A percentile compares a stretch with the other conserved stretches of the same genome.
phyloP scores from a whole-genome alignment of 2,329 filamentous ascomycete genomes.

The Domatiomyces globalis region DNA sequence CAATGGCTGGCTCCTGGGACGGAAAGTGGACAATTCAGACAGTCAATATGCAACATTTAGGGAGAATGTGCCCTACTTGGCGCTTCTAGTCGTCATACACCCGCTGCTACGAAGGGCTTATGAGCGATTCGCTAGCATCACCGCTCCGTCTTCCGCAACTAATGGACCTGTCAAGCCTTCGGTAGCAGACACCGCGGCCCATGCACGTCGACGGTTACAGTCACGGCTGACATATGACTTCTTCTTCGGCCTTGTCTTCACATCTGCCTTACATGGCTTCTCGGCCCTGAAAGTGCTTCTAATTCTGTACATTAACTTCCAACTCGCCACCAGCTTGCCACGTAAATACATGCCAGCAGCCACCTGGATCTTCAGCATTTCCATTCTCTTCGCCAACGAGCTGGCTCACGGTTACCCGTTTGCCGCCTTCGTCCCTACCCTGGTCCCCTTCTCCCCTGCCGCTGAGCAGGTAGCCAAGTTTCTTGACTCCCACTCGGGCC shows the following conservation, averaged over 20 bases:
- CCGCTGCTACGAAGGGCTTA: slow-evolving; percentile 63
- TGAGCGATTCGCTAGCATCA: slow-evolving; percentile 37
- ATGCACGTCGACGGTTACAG: slow-evolving; percentile 44
- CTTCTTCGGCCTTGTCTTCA: slow-evolving; percentile 63
- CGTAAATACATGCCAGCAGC: slow-evolving; percentile 54
- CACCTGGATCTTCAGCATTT: slow-evolving; percentile 85
- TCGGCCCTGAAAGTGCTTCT: slow-evolving; percentile 68
- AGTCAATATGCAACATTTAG: slow-evolving; percentile 76
- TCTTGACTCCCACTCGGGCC: slow-evolving; percentile 65
- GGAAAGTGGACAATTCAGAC: slow-evolving; percentile 86
- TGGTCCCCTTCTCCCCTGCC: slow-evolving; percentile 31
- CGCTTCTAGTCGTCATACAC: slow-evolving; percentile 59
- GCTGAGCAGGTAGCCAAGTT: slow-evolving; percentile 51
- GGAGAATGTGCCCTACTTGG: slow-evolving; percentile 69
- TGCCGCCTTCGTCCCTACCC: slow-evolving; percentile 43
- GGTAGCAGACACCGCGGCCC: slow-evolving; percentile 10
- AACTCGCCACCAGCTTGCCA: slow-evolving; percentile 58
- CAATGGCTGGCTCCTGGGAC: slow-evolving; percentile 80
- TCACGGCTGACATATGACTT: slow-evolving; percentile 72
- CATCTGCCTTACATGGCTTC: slow-evolving; percentile 67
- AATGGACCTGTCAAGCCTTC: slow-evolving; percentile 5
- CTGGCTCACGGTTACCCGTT: slow-evolving; percentile 64
- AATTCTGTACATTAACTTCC: slow-evolving; percentile 72
- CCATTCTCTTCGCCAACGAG: slow-evolving; percentile 79
- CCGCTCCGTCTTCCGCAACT: neutral